These are phyloP conservation scores for Plectranthus barbatus DNA, from an alignment of 257 asterid species.

Conservation along the genomic window DNA sequence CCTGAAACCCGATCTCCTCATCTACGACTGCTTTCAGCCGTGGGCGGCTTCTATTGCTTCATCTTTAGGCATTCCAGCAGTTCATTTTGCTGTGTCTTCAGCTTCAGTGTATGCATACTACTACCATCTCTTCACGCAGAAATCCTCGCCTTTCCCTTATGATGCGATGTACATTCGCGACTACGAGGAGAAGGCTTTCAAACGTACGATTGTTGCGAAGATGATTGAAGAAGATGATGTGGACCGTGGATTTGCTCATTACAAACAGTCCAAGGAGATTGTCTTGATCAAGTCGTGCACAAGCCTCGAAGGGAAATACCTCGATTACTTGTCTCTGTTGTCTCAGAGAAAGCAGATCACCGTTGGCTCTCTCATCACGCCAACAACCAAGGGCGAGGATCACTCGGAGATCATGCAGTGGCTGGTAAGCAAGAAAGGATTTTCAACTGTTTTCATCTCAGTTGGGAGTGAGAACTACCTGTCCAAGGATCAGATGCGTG, in stretches of 20 bases:
- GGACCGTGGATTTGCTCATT: neutral
- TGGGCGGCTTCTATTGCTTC: constrained; percentile 27
- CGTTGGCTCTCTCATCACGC: constrained; percentile 28
- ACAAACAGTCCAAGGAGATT: constrained; percentile 18
- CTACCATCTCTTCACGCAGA: constrained; percentile 8
- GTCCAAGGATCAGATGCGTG: constrained; percentile 23
- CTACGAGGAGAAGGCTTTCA: constrained; percentile 10
- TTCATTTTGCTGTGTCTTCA: constrained; percentile 19
- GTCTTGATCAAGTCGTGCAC: constrained; percentile 26
- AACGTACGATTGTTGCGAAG: neutral
- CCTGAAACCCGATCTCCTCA: constrained; percentile 23
- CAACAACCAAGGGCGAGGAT: neutral
- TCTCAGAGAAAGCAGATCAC: constrained; percentile 8
- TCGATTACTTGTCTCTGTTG: constrained; percentile 28
- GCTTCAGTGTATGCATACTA: constrained; percentile 11
- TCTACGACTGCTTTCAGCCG: constrained; percentile 31
- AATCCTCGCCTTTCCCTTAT: constrained; percentile 18
- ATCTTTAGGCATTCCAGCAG: constrained; percentile 23
- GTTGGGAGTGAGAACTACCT: constrained; percentile 43
- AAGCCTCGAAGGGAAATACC: constrained; percentile 27
- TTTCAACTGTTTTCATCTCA: constrained; percentile 32
- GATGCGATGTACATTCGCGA: constrained; percentile 16
- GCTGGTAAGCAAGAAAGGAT: constrained; percentile 14
- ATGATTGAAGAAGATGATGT: neutral
- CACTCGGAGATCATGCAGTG: constrained; percentile 21